Base-by-base conservation (phyloP, 768 basidiomycete genomes). In the Lentinula edodes region DNA sequence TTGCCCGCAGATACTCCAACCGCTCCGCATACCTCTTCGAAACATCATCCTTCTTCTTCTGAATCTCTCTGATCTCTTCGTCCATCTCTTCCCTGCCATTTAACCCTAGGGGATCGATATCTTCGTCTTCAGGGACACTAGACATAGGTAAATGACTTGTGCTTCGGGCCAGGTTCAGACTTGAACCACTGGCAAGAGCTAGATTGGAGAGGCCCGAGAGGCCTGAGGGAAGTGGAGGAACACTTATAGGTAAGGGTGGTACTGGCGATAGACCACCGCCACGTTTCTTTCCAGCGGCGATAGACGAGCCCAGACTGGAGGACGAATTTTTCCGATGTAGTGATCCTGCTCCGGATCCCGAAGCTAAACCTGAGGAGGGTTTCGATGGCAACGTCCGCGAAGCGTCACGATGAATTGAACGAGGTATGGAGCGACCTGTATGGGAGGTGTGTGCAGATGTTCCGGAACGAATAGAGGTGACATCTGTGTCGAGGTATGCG, bases 1-100 rank as follows among this genome's bases (percentile, higher is more conserved):
- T 88, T 41, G 91, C 91, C 39, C 88, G 83, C 66, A 93, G 75
- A 69, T 90, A 93, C 64, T 91, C 90, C 68, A 93, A 71, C 52
- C 91, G 85, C 38, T 82, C 82, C 60, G 89, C 87, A 67, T 93
- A 93, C 65, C 90, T 82, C 64, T 75, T 77, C 38, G 80, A 81
- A 35, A 93, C 89, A 67, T 91, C 90, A 59, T 83, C 85, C 41
- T 89, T 77, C 64, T 89, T 79, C 63, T 83, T 71, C 59, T 87
- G 82, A 61, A 93, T 86, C 58, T 90, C 89, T 13, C 79, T 78
- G 76, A 91, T 78, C 73, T 90, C 89, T 6, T 72, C 71, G 66
- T 88, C 85, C 59, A 80, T 74, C 38, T 72, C 76, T 42, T 70
- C 68, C 39, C 77, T 76, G 68, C 68, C 38, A n/a, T 34, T 13